Conservation (phyloP, 2,329 filamentous ascomycete genomes). For the Microdochium trichocladiopsis region DNA sequence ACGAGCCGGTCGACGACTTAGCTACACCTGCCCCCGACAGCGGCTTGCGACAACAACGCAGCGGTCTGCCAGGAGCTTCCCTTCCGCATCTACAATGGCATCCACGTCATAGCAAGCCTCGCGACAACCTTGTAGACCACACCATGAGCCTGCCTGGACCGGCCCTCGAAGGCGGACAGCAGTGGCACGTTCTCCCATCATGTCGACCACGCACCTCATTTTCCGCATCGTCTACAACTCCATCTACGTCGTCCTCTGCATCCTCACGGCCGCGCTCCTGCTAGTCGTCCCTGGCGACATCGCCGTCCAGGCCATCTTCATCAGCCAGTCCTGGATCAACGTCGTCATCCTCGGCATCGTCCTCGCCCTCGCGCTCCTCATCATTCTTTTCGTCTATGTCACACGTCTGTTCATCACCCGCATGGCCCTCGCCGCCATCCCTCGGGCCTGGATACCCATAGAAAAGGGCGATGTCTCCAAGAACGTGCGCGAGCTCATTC, state of each 20-base stretch:
- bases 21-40: too few species aligned
- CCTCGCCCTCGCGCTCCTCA: slow-evolving; percentile 65
- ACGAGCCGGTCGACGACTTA: too few species aligned
- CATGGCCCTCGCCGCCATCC: slow-evolving; percentile 72
- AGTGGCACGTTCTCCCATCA: neutral
- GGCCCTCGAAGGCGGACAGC: neutral
- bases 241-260: slow-evolving; percentile 68
- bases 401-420: slow-evolving; percentile 83
- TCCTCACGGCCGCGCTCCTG: slow-evolving; percentile 66
- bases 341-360: slow-evolving; percentile 73
- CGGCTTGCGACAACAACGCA: too few species aligned
- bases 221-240: slow-evolving; percentile 77
- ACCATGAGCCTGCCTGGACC: neutral
- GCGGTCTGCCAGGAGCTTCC: too few species aligned
- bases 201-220: slow-evolving; percentile 39
- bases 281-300: slow-evolving; percentile 75
- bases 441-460: slow-evolving; percentile 78
- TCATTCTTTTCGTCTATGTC: slow-evolving; percentile 71
- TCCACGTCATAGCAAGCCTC: neutral
- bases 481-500: slow-evolving; percentile 69
- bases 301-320: slow-evolving; percentile 68
- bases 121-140: neutral
- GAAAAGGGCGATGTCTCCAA: slow-evolving; percentile 77
- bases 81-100: neutral
- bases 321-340: slow-evolving; percentile 58